phyloP scores from a whole-genome alignment of 176 grass and related monocot genomes.

The Urochloa ruziziensis region DNA sequence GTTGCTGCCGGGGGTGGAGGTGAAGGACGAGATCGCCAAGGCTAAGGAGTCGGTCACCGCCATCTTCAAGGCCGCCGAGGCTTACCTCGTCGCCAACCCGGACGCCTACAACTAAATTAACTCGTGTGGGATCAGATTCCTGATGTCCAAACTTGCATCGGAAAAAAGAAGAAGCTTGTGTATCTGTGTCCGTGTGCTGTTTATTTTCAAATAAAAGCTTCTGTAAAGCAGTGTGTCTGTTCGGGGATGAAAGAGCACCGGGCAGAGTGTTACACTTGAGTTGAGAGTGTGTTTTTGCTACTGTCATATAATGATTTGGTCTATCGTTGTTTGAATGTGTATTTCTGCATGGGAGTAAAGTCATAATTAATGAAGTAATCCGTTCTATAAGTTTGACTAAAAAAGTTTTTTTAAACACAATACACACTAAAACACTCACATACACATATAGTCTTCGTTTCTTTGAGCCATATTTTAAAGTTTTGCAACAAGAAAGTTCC shows the following conservation, averaged over 20 bases:
- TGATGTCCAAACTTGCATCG: not conserved
- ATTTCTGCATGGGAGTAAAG: too few relatives aligned
- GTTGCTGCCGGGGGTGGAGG: not conserved
- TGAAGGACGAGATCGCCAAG: constrained; percentile 7
- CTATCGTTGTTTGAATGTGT: not conserved
- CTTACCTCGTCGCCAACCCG: not conserved
- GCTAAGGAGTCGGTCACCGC: constrained; percentile 26
- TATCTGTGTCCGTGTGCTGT: not conserved
- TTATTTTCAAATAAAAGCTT: not conserved
- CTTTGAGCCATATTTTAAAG: too few relatives aligned
- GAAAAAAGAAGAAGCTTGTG: not conserved
- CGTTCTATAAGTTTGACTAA: too few relatives aligned
- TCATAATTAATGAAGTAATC: too few relatives aligned
- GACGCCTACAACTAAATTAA: not conserved
- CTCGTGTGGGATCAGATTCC: not conserved
- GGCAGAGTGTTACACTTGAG: not conserved
- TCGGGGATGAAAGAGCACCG: not conserved
- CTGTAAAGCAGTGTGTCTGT: not conserved
- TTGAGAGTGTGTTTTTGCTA: not conserved
- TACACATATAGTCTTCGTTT: too few relatives aligned
- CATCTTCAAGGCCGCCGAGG: not conserved
- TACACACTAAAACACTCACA: too few relatives aligned
- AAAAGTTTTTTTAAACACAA: too few relatives aligned
- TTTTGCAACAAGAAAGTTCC: too few relatives aligned
- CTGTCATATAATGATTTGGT: not conserved